These are phyloP conservation scores for Pythium rishiriense DNA, from an alignment of 352 stramenopile species.

Conservation along the genomic window DNA sequence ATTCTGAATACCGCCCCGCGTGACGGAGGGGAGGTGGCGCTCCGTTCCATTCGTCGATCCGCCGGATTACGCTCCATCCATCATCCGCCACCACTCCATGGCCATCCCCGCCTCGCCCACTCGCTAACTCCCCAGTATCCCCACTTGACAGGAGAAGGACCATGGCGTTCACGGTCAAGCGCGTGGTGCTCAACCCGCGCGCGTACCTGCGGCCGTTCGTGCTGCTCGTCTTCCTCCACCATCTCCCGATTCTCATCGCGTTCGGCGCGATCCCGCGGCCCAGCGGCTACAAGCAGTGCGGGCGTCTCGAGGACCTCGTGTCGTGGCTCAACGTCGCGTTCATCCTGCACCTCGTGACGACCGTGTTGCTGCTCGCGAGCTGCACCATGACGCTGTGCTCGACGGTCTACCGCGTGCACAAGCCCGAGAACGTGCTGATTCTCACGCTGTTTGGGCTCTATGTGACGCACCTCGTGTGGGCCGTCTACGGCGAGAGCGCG, in stretches of 20 bases:
- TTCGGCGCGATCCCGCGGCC: conserved; percentile 46
- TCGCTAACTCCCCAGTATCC: neutral
- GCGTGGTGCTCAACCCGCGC: conserved; percentile 76
- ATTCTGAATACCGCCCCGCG: neutral
- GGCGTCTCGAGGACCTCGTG: conserved; percentile 53
- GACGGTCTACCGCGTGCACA: conserved; percentile 52
- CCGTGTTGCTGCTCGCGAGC: conserved; percentile 38
- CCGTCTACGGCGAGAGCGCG: conserved; percentile 53
- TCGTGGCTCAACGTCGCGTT: conserved; percentile 57
- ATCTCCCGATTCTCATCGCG: conserved; percentile 66
- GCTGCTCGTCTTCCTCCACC: conserved; percentile 55
- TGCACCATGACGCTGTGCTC: conserved; percentile 53
- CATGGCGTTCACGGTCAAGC: conserved; percentile 49
- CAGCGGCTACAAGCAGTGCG: conserved; percentile 38
- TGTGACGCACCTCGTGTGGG: conserved; percentile 51
- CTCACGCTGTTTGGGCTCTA: conserved; percentile 62
- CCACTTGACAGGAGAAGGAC: too few relatives aligned
- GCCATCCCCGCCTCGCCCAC: neutral
- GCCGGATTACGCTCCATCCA: neutral
- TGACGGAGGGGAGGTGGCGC: neutral
- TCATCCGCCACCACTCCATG: neutral
- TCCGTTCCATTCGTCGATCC: neutral
- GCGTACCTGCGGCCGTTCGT: conserved; percentile 68
- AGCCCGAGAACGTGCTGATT: conserved; percentile 58
- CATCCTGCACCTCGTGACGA: conserved; percentile 45